A percentile compares a stretch with the other conserved stretches of the same genome.
Conservation (phyloP, 371 early-diverging fungal genomes). For the Mucor plumbeus region DNA sequence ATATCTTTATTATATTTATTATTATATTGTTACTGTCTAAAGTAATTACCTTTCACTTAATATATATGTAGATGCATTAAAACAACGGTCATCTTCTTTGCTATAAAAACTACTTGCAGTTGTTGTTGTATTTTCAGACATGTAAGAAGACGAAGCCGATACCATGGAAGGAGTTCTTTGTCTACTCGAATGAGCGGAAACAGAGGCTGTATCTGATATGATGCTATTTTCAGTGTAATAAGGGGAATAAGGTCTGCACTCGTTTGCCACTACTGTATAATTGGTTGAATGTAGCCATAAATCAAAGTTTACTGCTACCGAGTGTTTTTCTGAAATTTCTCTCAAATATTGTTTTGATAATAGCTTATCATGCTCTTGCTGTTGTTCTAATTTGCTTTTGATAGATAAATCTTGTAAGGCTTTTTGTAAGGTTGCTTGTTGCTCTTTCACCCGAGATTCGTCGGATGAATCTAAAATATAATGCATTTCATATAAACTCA, state of each 20-base stretch:
- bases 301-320: not conserved
- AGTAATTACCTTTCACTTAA: not conserved
- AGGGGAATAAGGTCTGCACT: conserved; percentile 26
- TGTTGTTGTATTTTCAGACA: conserved; percentile 2
- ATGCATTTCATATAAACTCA: conserved; percentile 31
- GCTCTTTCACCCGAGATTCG: conserved; percentile 19
- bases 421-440: conserved; percentile 22
- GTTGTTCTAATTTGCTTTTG: conserved; percentile 9
- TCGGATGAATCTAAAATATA: conserved; percentile 18
- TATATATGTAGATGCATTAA: too few relatives aligned
- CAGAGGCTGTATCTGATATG: not conserved
- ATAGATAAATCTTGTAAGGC: conserved; percentile 25
- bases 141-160: conserved; percentile 7
- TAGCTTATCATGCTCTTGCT: conserved; percentile 12
- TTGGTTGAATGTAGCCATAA: conserved; percentile 7
- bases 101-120: not conserved
- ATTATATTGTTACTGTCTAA: not conserved
- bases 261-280: not conserved
- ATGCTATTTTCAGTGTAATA: conserved; percentile 6
- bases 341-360: not conserved
- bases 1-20: not conserved
- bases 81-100: not conserved
- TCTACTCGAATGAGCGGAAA: conserved; percentile 1
- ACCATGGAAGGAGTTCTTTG: conserved; percentile 22
- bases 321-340: not conserved